Evolutionary conservation across 768 basidiomycete genomes (phyloP).

Genomic region (Pleurotus citrinopileatus): DNA sequence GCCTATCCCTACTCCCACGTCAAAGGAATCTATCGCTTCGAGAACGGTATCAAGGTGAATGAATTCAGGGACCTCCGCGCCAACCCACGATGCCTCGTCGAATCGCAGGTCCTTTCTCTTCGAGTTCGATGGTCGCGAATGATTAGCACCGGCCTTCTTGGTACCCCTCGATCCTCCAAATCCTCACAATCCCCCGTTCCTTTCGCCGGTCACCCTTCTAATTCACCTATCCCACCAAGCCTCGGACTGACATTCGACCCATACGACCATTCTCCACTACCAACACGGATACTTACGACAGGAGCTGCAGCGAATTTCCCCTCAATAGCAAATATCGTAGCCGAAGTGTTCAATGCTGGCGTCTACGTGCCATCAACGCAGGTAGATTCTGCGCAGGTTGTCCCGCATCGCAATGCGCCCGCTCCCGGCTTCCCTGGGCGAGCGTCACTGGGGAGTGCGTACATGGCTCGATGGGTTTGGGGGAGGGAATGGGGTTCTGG

Average conservation of each 20-base stretch:
- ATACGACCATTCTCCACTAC: slow-evolving; percentile 67
- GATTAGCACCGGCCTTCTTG: slow-evolving; percentile 65
- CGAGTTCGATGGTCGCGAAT: slow-evolving; percentile 80
- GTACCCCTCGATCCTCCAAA: slow-evolving; percentile 27
- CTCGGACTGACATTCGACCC: slow-evolving; percentile 76
- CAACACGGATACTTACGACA: slow-evolving; percentile 62
- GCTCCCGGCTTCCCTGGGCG: slow-evolving; percentile 66
- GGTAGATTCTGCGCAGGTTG: slow-evolving; percentile 71
- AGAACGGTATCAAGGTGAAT: slow-evolving; percentile 83
- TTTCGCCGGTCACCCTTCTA: slow-evolving; percentile 20
- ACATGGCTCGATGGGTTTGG: slow-evolving; percentile 86
- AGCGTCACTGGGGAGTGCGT: slow-evolving; percentile 71
- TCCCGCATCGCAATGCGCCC: slow-evolving; percentile 73
- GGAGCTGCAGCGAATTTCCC: slow-evolving; percentile 88
- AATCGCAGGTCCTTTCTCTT: slow-evolving; percentile 79
- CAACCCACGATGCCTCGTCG: slow-evolving; percentile 83
- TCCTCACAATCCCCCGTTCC: slow-evolving; percentile 27
- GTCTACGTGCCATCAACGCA: slow-evolving; percentile 75
- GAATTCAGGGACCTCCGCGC: slow-evolving; percentile 88
- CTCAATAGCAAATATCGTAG: slow-evolving; percentile 72
- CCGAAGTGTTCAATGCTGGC: slow-evolving; percentile 81
- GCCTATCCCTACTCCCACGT: slow-evolving; percentile 72
- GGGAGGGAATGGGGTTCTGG: slow-evolving; percentile 55
- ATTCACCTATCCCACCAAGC: slow-evolving; percentile 31
- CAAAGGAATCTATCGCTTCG: slow-evolving; percentile 85